Conservation (phyloP, 1,139 yeast genomes). For the Arxiozyma slooffiae region DNA sequence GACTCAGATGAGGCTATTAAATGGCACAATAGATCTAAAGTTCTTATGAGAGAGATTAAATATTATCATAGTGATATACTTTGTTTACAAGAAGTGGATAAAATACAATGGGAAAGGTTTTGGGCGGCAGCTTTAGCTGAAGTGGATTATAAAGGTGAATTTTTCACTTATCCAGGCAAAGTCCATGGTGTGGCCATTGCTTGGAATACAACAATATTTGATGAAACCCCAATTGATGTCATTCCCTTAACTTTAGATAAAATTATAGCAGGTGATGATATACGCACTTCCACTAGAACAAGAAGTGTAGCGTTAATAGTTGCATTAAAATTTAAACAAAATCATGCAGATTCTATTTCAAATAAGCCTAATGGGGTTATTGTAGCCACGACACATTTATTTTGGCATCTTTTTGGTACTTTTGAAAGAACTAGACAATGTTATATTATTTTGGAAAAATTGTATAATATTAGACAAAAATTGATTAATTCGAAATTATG, state of each 20-base stretch:
- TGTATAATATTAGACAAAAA: constrained; percentile 37
- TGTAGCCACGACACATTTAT: constrained; percentile 72
- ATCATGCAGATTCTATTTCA: constrained; percentile 24
- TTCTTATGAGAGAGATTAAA: constrained; percentile 47
- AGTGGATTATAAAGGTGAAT: constrained; percentile 47
- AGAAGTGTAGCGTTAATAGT: constrained; percentile 56
- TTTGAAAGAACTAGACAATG: constrained; percentile 73
- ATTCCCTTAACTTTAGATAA: constrained; percentile 48
- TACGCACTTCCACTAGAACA: constrained; percentile 45
- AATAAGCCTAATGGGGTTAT: constrained; percentile 39
- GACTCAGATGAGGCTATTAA: constrained; percentile 65
- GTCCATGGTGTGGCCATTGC: constrained; percentile 68
- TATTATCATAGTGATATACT: constrained; percentile 57
- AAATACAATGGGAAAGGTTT: constrained; percentile 43
- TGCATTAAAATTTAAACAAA: constrained; percentile 40
- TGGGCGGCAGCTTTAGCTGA: constrained; percentile 48
- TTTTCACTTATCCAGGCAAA: constrained; percentile 39
- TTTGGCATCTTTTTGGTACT: constrained; percentile 88
- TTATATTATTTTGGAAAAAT: constrained; percentile 44
- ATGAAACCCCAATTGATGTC: constrained; percentile 32
- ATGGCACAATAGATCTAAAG: constrained; percentile 58
- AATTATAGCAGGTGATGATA: constrained; percentile 34
- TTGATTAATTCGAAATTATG: neutral
- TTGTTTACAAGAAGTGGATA: constrained; percentile 72
- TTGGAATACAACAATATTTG: constrained; percentile 38